These are phyloP conservation scores for Bertia moriformis DNA, from an alignment of 2,329 filamentous ascomycete genomes.

Conservation along the genomic window DNA sequence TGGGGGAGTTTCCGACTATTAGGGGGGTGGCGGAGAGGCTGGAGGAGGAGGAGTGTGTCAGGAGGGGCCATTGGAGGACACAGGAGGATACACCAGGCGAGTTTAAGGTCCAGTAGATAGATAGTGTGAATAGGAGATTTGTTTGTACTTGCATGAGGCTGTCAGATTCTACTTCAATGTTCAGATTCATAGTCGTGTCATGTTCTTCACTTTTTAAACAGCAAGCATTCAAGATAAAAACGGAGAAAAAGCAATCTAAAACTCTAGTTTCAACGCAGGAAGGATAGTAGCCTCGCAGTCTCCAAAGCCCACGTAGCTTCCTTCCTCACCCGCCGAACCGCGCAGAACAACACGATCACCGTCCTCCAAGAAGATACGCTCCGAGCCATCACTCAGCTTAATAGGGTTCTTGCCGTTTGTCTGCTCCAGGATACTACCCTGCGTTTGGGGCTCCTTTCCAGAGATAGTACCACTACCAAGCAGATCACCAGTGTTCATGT, in stretches of 20 bases:
- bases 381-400: conserved; percentile 45
- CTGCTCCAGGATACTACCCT: conserved; percentile 61
- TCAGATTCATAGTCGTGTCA: not conserved
- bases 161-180: too few species aligned
- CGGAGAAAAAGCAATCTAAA: not conserved
- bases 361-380: conserved; percentile 59
- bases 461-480: conserved; percentile 13
- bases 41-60: conserved; percentile 22
- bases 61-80: conserved; percentile 25
- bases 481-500: conserved; percentile 5
- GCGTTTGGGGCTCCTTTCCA: conserved; percentile 37
- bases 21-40: conserved; percentile 20
- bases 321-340: conserved; percentile 47
- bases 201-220: not conserved
- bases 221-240: too few species aligned
- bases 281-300: conserved; percentile 53
- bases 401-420: conserved; percentile 54
- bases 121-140: too few species aligned
- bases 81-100: conserved; percentile 31
- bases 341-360: conserved; percentile 56
- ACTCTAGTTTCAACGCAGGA: conserved; percentile 18
- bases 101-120: conserved; percentile 11
- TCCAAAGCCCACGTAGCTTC: conserved; percentile 62
- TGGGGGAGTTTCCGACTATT: conserved; percentile 21
- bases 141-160: too few species aligned